Percentiles rank a stretch among this genome's conserved stretches.
phyloP scores from a whole-genome alignment of 75 land plant species.

The Sequoia sempervirens region DNA sequence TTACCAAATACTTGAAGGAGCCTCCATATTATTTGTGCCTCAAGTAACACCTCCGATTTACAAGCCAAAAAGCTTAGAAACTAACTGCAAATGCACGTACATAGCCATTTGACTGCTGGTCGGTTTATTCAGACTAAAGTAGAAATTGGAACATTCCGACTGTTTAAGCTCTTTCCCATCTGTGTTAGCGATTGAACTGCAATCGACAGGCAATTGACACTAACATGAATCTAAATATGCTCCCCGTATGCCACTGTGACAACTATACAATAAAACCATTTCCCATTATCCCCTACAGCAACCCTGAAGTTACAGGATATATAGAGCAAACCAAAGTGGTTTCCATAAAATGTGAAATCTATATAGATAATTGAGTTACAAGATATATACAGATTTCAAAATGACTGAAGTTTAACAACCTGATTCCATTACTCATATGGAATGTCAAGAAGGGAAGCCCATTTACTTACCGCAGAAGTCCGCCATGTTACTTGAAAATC shows the following conservation, averaged over 20 bases:
- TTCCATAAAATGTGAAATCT: neutral
- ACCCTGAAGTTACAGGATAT: neutral
- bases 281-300: neutral
- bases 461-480: conserved; percentile 52
- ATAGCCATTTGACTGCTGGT: neutral
- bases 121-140: neutral
- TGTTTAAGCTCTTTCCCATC: too few species aligned
- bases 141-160: neutral
- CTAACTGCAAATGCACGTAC: neutral
- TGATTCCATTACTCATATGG: neutral
- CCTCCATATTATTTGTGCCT: neutral
- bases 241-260: neutral
- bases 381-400: neutral
- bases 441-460: neutral
- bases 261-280: neutral
- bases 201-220: neutral
- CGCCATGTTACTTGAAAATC: conserved; percentile 62
- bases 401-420: neutral
- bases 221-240: neutral
- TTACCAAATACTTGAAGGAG: too few species aligned
- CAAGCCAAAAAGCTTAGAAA: neutral
- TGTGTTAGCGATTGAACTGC: neutral
- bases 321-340: neutral
- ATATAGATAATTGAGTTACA: neutral
- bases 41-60: neutral